phyloP scores from a whole-genome alignment of 495 filamentous ascomycete species.

The Glonium stellatum region DNA sequence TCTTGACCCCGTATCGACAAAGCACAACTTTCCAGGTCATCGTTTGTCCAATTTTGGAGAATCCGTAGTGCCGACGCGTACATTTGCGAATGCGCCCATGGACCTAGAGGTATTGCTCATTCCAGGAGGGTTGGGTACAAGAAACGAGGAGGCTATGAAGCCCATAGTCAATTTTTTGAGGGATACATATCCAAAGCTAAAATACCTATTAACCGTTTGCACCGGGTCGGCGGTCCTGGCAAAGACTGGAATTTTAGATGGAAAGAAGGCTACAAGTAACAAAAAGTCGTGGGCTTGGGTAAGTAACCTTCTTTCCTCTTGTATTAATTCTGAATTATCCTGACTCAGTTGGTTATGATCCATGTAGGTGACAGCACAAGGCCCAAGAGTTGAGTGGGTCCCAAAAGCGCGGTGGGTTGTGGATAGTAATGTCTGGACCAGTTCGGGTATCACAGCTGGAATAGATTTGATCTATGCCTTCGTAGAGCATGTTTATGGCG shows the following conservation, averaged over 20 bases:
- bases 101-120: slow-evolving; percentile 59
- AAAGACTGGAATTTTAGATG: slow-evolving; percentile 22
- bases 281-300: slow-evolving; percentile 28
- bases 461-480: slow-evolving; percentile 58
- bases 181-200: slow-evolving; percentile 38
- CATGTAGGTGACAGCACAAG: slow-evolving; percentile 35
- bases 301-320: slow-evolving; percentile 36
- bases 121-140: slow-evolving; percentile 53
- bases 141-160: slow-evolving; percentile 34
- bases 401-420: slow-evolving; percentile 55
- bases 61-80: slow-evolving; percentile 55
- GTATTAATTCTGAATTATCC: slow-evolving; percentile 55
- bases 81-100: slow-evolving; percentile 42
- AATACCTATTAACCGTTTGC: slow-evolving; percentile 42
- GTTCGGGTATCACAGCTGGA: slow-evolving; percentile 55
- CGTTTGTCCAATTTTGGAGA: slow-evolving; percentile 36
- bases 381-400: slow-evolving; percentile 51
- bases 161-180: slow-evolving; percentile 43
- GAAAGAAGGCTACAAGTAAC: slow-evolving; percentile 26
- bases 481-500: slow-evolving; percentile 42
- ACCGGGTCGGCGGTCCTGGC: slow-evolving; percentile 25
- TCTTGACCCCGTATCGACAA: slow-evolving; percentile 47
- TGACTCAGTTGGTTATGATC: slow-evolving; percentile 22
- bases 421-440: slow-evolving; percentile 63
- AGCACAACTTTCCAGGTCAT: slow-evolving; percentile 13